Evolutionary conservation across 2,329 filamentous ascomycete species (phyloP), one percentile per base, ranked within the genome.

Genomic region (Colletotrichum sp.): DNA sequence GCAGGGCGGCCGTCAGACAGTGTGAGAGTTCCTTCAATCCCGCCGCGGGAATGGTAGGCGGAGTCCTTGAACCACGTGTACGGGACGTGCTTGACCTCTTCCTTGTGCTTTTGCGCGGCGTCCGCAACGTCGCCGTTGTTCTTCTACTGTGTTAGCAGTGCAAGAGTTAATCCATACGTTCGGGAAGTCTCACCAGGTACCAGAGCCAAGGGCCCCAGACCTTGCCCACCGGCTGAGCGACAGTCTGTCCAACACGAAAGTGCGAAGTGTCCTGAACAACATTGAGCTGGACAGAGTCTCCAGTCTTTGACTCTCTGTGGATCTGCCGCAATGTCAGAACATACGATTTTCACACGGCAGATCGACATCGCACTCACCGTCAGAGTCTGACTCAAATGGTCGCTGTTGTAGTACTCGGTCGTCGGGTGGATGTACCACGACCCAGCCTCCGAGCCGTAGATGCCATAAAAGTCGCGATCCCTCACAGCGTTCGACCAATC

Each of bases 1-100:
- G 87, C 87, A 12, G 86, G 84, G 4, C 85, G 82, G 5, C 86
- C 87, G 68, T 87, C 85, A n/a, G 83, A 85, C 7, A 89, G 82
- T 0, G 82, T 73, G 2, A 88, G 79, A 2, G 78, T 81, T 21
- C 87, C 87, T 16, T 82, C 80, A 5, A 88, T 80, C 10, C 81
- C 82, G 38, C 86, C 86, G 9, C 87, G 85, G 5, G 84, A 82
- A 58, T 87, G 85, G 79, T 87, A 88, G 7, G 81, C 80, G 1
- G 81, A 75, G 76, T 86, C 80, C 8, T 85, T 79, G 75, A 88
- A 83, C 87, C 86, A 89, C 18, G 80, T 78, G 77, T 89, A 89
- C 0, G 87, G 87, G 82, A 86, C 88, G 1, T 79, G 79, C 5
- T 78, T 66, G 30, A 82, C 79, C 78, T 89, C 87, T 21, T 83